Evolutionary conservation across 176 grass and related monocot genomes (phyloP), one percentile per base, ranked within the genome.

Genomic region (Leersia perrieri): DNA sequence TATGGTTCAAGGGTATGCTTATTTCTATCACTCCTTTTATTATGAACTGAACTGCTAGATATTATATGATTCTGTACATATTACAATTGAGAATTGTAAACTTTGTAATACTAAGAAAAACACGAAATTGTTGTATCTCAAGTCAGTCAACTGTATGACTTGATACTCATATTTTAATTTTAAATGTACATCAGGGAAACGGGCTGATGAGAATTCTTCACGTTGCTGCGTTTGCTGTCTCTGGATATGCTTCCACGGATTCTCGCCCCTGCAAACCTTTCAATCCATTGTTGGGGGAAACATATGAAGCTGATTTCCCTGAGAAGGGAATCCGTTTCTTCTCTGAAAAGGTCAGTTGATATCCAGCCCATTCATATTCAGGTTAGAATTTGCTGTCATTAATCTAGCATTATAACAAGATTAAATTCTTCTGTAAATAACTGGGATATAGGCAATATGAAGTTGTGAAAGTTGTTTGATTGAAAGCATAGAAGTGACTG

Each of bases 211-310:
- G 94, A 84, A 88, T 90, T 90, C 60, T 94, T 42, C 88, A 92
- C 65, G 82, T 97, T 81, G 91, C 94, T 84, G 94, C 94, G 23
- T 97, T 97, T 90, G 91, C 91, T n/a, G 75, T 97, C 61, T 94
- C 94, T 68, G 94, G 91, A 77, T 97, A 97, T 83, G 89, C 91
- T 49, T 97, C 94, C 70, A 94, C 86, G 41, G 91, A 90, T 77
- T 73, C 72, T 29, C 91, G 94, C 6, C 91, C 80, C 31, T 94
- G 94, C 71, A 97, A 97, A 86, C 94, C 94, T 80, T 97, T 97
- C 75, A 97, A 97, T 83, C 94, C 94, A 76, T 84, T 97, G 62
- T 83, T 97, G 83, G 94, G 94, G 65, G 94, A 97, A 77, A 97
- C 94, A 10, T 97, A 94, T 20, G 94, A 97, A 93, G 94, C 91